Evolutionary conservation across 164 flowering plant genomes (phyloP), one percentile per base, ranked within the genome.

Genomic region (Magnolia kwangsiensis): DNA sequence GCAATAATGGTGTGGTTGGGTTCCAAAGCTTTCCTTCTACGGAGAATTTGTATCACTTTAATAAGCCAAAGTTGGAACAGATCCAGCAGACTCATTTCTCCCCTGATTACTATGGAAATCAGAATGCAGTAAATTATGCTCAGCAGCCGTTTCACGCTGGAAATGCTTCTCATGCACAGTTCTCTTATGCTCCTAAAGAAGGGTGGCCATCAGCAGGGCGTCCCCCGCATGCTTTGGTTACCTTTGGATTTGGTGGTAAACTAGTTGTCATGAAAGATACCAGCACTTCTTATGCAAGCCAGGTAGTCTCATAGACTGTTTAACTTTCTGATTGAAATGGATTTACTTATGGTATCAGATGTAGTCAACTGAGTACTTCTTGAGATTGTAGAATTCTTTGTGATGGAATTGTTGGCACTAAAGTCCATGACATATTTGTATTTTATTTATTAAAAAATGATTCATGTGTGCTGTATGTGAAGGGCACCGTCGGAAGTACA

Each of bases 211-310:
- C 98, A 51, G 96, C 90, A 27, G 95, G 96, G 20, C 97, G 97
- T 73, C 99, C 99, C 78, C 88, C 93, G 2, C 98, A 94, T 90
- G 92, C 99, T 8, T 80, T 96, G 78, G 96, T 94, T 76, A 83
- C 92, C 67, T 96, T 96, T 87, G 99, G 99, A 16, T 96, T 96
- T 88, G 99, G 99, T 75, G 99, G 99, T 75, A 96, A 94, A 82
- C 92, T 96, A 51, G 80, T 96, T 70, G 90, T 93, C 50, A 85
- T 91, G 92, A 96, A 90, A 84, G 86, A 87, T 78, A 79, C 11
- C 65, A 78, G 67, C 78, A 76, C 85, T 76, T 61, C 73, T 24
- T 86, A 79, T 84, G 89, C 84, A 65, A 86, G 79, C 82, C 92
- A 96, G 98, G 98, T 96, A 66, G 85, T 37, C 74, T 76, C 21